Evolutionary conservation across 306 rosid species (phyloP).

Genomic region (Trichosanthes truncata): DNA sequence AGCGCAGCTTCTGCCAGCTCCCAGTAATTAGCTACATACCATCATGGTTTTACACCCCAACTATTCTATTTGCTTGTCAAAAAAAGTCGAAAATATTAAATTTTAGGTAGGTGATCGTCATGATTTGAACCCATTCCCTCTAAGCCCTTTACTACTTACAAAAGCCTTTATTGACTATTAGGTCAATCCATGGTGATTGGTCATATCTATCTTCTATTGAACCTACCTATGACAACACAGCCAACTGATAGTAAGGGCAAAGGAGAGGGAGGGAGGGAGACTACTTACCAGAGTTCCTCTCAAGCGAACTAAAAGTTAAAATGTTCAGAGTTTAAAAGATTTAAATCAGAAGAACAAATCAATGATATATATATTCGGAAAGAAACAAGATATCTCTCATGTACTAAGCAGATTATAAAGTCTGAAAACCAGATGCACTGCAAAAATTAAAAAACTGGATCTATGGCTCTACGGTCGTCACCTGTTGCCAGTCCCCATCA

Average conservation of each 20-base stretch:
- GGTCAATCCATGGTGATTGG: neutral
- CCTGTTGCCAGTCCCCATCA: constrained; percentile 87
- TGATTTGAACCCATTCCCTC: no score
- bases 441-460: constrained; percentile 13
- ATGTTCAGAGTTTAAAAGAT: neutral
- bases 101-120: no score
- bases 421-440: neutral
- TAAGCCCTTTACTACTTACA: no score
- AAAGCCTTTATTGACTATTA: no score
- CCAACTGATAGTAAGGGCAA: neutral
- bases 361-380: neutral
- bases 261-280: neutral
- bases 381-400: neutral
- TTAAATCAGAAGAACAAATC: neutral
- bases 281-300: neutral
- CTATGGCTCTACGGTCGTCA: constrained; percentile 66
- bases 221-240: neutral
- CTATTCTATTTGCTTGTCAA: no score
- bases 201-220: neutral
- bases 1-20: neutral
- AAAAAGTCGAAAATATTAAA: no score
- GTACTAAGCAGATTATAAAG: neutral
- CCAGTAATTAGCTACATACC: neutral
- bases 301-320: neutral
- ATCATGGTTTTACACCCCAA: neutral